phyloP scores from a whole-genome alignment of 306 rosid genomes.

The Adenanthera pavonina region DNA sequence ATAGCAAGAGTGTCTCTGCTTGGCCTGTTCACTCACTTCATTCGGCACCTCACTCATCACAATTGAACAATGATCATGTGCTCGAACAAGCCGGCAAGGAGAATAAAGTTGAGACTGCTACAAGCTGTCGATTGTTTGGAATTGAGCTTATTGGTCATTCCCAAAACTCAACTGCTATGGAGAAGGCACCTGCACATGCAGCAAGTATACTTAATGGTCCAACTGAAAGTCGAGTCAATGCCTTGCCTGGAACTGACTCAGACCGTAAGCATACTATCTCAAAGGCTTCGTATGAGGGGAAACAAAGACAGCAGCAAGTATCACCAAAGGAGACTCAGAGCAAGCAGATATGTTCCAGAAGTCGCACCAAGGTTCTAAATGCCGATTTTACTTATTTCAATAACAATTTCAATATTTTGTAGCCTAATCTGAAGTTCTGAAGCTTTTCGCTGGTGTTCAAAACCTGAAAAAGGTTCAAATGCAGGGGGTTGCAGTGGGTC shows the following conservation, averaged over 20 bases:
- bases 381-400: conserved; percentile 4
- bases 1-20: conserved; percentile 55
- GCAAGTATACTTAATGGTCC: conserved; percentile 33
- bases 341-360: conserved; percentile 75
- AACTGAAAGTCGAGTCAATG: conserved; percentile 53
- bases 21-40: conserved; percentile 47
- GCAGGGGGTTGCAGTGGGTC: conserved; percentile 96
- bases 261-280: conserved; percentile 59
- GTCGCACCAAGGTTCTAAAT: conserved; percentile 81
- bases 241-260: conserved; percentile 54
- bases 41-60: conserved; percentile 49
- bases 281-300: conserved; percentile 58
- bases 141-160: conserved; percentile 64
- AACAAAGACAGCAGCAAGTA: conserved; percentile 51
- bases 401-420: neutral
- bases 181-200: conserved; percentile 46
- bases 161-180: conserved; percentile 42
- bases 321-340: conserved; percentile 60
- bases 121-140: conserved; percentile 77
- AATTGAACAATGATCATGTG: conserved; percentile 48
- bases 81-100: conserved; percentile 61
- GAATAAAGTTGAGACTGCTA: conserved; percentile 63
- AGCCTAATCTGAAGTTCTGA: conserved; percentile 38
- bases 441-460: conserved; percentile 16
- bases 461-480: conserved; percentile 80